phyloP scores from a whole-genome alignment of 2,329 filamentous ascomycete genomes.

The Orbilia oligospora region DNA sequence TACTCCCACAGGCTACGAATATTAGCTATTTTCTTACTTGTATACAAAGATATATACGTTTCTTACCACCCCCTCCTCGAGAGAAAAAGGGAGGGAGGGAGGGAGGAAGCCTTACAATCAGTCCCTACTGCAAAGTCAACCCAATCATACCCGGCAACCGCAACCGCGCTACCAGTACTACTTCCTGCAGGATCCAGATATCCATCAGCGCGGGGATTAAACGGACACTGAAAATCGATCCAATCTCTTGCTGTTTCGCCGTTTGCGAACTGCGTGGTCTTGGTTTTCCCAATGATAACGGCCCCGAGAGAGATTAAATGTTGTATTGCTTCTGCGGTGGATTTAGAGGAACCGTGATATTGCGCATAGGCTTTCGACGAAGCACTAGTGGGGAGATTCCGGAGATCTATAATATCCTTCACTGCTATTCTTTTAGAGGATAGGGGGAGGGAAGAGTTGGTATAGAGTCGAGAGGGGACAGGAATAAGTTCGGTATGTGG shows the following conservation, averaged over 20 bases:
- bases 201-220: constrained; percentile 65
- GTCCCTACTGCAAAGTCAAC: constrained; percentile 62
- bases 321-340: constrained; percentile 71
- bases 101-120: constrained; percentile 61
- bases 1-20: constrained; percentile 58
- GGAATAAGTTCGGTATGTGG: constrained; percentile 48
- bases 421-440: constrained; percentile 75
- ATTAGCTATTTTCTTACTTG: not conserved
- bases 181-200: constrained; percentile 64
- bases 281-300: constrained; percentile 72
- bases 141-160: constrained; percentile 65
- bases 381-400: constrained; percentile 72
- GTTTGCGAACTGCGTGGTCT: constrained; percentile 70
- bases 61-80: too few relatives aligned
- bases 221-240: constrained; percentile 64
- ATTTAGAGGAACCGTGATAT: constrained; percentile 69
- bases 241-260: constrained; percentile 64
- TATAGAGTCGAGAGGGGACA: constrained; percentile 76
- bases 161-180: constrained; percentile 64
- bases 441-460: constrained; percentile 69
- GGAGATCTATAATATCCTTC: constrained; percentile 76
- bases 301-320: constrained; percentile 75
- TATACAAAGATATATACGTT: too few relatives aligned
- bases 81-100: too few relatives aligned
- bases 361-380: constrained; percentile 75